Evolutionary conservation across 129 eudicot species (phyloP).

Genomic region (Deinandra increscens): DNA sequence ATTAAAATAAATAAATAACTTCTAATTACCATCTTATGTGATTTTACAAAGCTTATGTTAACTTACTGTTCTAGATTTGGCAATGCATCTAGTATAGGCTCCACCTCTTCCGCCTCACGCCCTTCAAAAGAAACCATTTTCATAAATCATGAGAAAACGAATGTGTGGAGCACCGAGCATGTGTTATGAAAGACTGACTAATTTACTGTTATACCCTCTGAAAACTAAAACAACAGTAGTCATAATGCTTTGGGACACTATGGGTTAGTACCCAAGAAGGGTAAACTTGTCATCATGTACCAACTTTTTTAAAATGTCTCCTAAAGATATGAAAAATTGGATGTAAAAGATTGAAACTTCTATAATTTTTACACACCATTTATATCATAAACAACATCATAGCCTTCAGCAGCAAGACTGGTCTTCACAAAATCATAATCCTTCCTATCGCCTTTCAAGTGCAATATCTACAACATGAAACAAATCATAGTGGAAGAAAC

Average conservation of each 20-base stretch:
- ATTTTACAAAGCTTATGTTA: conserved; percentile 5
- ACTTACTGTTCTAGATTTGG: conserved; percentile 97
- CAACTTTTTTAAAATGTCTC: neutral
- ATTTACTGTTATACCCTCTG: conserved; percentile 11
- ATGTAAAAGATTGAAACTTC: neutral
- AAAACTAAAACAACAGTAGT: neutral
- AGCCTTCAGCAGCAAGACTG: conserved; percentile 92
- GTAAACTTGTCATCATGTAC: neutral
- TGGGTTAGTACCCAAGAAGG: conserved; percentile 2
- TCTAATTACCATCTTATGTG: neutral
- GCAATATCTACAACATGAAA: conserved; percentile 55
- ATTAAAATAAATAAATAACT: neutral
- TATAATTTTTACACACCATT: conserved; percentile 54
- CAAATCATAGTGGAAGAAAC: neutral
- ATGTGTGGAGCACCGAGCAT: neutral
- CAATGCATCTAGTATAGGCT: conserved; percentile 88
- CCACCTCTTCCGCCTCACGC: conserved; percentile 93
- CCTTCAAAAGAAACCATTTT: conserved; percentile 40
- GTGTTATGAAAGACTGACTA: neutral
- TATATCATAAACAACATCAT: conserved; percentile 90
- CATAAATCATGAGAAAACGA: neutral
- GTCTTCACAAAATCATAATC: conserved; percentile 80
- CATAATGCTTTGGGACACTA: neutral
- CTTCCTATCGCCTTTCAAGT: conserved; percentile 94
- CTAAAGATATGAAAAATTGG: conserved; percentile 1